A percentile compares a stretch with the other conserved stretches of the same genome.
Evolutionary conservation across 2,329 filamentous ascomycete species (phyloP).

Genomic region (Cytospora paraplurivora): DNA sequence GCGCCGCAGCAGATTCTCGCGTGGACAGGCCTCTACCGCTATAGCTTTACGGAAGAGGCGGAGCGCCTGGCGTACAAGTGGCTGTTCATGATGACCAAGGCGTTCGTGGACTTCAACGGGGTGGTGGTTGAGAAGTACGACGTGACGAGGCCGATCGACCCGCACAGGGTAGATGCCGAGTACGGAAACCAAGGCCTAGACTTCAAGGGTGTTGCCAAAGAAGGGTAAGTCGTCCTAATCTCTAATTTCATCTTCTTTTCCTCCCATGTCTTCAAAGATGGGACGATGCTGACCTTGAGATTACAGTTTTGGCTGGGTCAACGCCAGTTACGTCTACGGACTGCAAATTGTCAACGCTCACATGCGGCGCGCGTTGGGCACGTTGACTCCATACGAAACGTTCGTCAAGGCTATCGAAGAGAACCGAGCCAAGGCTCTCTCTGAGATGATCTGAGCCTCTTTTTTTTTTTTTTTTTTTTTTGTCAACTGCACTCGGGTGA

Average conservation of each 20-base stretch:
- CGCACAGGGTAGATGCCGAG: constrained; percentile 92
- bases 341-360: constrained; percentile 86
- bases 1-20: constrained; percentile 98
- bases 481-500: neutral
- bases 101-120: constrained; percentile 97
- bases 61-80: constrained; percentile 92
- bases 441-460: constrained; percentile 41
- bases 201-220: constrained; percentile 92
- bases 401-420: constrained; percentile 70
- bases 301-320: constrained; percentile 93
- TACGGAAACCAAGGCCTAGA: constrained; percentile 96
- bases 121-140: constrained; percentile 99
- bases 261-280: neutral
- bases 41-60: constrained; percentile 88
- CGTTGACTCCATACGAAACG: constrained; percentile 82
- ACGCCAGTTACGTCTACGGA: constrained; percentile 95
- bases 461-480: neutral
- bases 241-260: constrained; percentile 3
- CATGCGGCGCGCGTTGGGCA: constrained; percentile 85
- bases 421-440: constrained; percentile 56
- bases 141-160: constrained; percentile 85
- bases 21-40: constrained; percentile 89
- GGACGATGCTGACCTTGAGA: constrained; percentile 34
- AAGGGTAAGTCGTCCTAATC: constrained; percentile 71
- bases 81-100: constrained; percentile 98